Evolutionary conservation across 148 eudicot species (phyloP).

Genomic region (Rhododendron williamsianum): DNA sequence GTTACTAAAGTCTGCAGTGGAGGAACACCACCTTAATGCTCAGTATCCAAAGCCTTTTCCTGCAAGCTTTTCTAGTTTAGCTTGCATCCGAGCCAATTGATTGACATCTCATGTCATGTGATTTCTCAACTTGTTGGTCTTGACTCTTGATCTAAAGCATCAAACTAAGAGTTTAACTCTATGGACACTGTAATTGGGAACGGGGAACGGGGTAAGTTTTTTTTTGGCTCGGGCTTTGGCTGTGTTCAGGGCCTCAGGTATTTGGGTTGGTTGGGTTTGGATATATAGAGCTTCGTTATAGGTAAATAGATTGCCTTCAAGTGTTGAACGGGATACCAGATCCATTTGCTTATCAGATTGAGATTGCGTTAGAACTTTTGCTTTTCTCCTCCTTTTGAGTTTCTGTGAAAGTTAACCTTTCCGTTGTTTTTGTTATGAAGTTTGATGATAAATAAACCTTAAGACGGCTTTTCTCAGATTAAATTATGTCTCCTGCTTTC

Average conservation of each 20-base stretch:
- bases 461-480: background rate
- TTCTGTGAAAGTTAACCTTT: background rate
- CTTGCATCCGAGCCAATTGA: background rate
- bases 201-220: background rate
- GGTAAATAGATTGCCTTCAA: background rate
- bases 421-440: background rate
- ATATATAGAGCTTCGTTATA: background rate
- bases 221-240: background rate
- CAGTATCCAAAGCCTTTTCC: background rate
- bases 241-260: background rate
- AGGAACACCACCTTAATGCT: background rate
- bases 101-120: background rate
- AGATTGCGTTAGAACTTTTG: background rate
- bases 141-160: background rate
- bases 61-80: background rate
- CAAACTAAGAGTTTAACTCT: background rate
- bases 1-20: background rate
- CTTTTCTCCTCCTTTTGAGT: background rate
- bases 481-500: slow-evolving; percentile 1
- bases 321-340: background rate
- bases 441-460: background rate
- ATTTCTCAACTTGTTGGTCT: background rate
- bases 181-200: background rate
- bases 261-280: background rate
- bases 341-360: background rate